These are phyloP conservation scores for Pestalotiopsis sp. DNA, from an alignment of 2,329 filamentous ascomycete genomes.

Conservation along the genomic window DNA sequence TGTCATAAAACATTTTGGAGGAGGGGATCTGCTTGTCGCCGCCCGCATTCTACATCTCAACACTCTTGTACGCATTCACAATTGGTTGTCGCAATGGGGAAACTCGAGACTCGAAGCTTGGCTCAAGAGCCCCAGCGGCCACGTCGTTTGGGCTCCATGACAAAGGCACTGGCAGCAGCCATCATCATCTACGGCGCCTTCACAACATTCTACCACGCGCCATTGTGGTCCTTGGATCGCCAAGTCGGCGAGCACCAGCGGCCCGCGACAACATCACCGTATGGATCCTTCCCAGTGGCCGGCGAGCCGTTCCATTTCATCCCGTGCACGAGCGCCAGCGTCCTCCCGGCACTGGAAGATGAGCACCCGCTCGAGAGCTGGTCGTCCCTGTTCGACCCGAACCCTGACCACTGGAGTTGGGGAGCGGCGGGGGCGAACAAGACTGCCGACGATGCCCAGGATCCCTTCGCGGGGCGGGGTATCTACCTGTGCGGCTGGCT, in stretches of 20 bases:
- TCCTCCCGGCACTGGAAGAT: conserved; percentile 45
- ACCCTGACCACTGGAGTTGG: conserved; percentile 51
- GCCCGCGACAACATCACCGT: conserved; percentile 21
- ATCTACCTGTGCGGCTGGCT: conserved; percentile 52
- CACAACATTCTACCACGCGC: background rate
- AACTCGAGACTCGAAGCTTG: background rate
- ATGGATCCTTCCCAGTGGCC: conserved; percentile 41
- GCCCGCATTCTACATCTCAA: background rate
- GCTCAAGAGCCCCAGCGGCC: background rate
- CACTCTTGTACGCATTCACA: background rate
- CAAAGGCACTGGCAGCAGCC: background rate
- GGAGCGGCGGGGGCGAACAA: conserved; percentile 27
- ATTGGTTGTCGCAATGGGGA: background rate
- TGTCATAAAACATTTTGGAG: background rate
- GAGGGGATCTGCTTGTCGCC: background rate
- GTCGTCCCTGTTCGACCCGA: conserved; percentile 43
- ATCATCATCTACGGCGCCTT: background rate
- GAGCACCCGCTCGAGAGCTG: conserved; percentile 37
- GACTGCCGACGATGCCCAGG: conserved; percentile 18
- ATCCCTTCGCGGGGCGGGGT: conserved; percentile 40
- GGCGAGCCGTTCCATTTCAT: conserved; percentile 50
- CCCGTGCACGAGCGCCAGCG: conserved; percentile 46
- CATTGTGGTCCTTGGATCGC: background rate
- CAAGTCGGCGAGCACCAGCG: background rate
- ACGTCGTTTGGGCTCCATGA: background rate